A percentile compares a stretch with the other conserved stretches of the same genome.
Conservation (phyloP, 148 eudicot species). For the Agrostemma githago region DNA sequence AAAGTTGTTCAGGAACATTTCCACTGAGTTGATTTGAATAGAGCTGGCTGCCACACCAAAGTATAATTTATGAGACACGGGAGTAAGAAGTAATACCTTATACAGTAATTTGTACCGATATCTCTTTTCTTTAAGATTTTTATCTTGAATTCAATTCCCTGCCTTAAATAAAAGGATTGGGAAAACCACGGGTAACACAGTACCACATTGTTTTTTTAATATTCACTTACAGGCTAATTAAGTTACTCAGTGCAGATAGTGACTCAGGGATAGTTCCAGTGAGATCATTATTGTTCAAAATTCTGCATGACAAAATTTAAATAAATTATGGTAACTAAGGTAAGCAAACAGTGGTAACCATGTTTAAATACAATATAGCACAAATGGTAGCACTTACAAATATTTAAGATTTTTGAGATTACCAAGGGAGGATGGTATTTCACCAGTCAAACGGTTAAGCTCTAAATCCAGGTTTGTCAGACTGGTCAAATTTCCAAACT, state of each 20-base stretch:
- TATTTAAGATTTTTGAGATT: conserved; percentile 64
- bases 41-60: conserved; percentile 66
- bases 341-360: not conserved
- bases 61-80: conserved; percentile 13
- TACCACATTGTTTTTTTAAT: not conserved
- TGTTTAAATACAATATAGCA: not conserved
- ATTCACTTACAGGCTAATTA: conserved; percentile 66
- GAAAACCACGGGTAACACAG: not conserved
- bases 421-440: conserved; percentile 79
- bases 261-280: conserved; percentile 78
- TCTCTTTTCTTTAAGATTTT: not conserved
- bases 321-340: conserved; percentile 5
- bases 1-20: conserved; percentile 56
- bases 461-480: conserved; percentile 67
- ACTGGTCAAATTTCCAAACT: conserved; percentile 64
- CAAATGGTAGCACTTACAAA: conserved; percentile 55
- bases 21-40: conserved; percentile 69
- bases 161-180: not conserved
- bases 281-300: conserved; percentile 66
- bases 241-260: conserved; percentile 50
- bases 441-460: conserved; percentile 62
- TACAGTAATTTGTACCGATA: not conserved
- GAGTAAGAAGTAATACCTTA: not conserved
- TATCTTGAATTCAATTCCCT: not conserved
- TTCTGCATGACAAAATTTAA: conserved; percentile 39